phyloP scores from a whole-genome alignment of 2,329 filamentous ascomycete genomes.

The Xylaria multiplex region DNA sequence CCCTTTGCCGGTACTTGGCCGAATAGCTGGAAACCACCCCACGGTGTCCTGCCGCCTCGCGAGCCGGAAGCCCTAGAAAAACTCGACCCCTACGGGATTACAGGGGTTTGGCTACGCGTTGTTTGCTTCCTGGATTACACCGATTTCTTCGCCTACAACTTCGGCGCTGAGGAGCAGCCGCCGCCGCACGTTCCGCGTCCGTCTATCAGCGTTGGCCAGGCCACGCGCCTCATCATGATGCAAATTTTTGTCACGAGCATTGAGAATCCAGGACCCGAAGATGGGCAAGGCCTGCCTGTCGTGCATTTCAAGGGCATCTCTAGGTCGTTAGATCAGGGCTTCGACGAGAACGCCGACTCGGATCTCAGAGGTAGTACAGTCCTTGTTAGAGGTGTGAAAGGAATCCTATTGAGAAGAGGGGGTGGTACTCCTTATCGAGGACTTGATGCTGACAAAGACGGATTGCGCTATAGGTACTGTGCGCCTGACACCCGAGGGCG shows the following conservation, averaged over 20 bases:
- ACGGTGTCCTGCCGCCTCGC: constrained; percentile 35
- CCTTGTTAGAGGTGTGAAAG: constrained; percentile 43
- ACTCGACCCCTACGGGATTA: constrained; percentile 75
- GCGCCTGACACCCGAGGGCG: constrained; percentile 72
- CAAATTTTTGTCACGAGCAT: constrained; percentile 70
- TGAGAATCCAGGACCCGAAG: constrained; percentile 66
- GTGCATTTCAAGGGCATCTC: constrained; percentile 75
- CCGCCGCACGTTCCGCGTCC: constrained; percentile 57
- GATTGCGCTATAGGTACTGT: constrained; percentile 62
- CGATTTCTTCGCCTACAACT: constrained; percentile 79
- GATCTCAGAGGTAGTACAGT: constrained; percentile 69
- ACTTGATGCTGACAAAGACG: constrained; percentile 21
- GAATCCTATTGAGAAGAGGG: constrained; percentile 5
- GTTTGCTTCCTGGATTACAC: constrained; percentile 71
- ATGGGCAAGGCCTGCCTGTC: constrained; percentile 68
- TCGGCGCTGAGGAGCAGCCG: constrained; percentile 57
- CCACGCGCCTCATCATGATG: constrained; percentile 76
- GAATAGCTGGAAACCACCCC: constrained; percentile 57
- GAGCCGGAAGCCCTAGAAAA: constrained; percentile 57
- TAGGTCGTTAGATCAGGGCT: constrained; percentile 68
- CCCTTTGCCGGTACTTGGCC: constrained; percentile 67
- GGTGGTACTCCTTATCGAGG: constrained; percentile 7
- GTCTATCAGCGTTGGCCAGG: constrained; percentile 71
- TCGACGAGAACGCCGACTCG: constrained; percentile 76
- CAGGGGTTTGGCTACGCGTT: constrained; percentile 75